Conservation (phyloP, 441 rosid species). For the Arabidopsis lyrata region DNA sequence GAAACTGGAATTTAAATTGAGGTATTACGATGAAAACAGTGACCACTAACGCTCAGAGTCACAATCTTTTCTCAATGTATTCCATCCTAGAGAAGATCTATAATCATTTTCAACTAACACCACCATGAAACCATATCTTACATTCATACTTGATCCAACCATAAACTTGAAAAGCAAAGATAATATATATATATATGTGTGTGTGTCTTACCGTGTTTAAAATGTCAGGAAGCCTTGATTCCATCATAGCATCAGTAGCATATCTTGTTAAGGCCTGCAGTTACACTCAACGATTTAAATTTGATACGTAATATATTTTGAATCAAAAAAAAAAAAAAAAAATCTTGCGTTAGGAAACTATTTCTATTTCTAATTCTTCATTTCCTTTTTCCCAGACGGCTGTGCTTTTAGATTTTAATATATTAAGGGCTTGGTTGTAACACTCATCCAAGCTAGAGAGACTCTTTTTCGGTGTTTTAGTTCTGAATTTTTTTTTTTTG, state of each 20-base stretch:
- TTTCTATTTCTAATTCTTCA: not conserved
- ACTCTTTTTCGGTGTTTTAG: conserved; percentile 1
- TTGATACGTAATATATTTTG: not conserved
- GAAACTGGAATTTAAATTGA: not conserved
- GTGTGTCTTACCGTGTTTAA: conserved; percentile 50
- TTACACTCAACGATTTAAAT: conserved; percentile 10
- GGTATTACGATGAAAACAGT: not conserved
- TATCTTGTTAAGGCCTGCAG: conserved; percentile 63
- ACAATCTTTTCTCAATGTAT: not conserved
- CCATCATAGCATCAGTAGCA: conserved; percentile 66
- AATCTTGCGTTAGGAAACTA: not conserved
- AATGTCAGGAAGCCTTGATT: conserved; percentile 62
- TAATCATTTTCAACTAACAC: conserved; percentile 3
- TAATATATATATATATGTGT: conserved; percentile 18
- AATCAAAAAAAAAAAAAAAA: too few species aligned
- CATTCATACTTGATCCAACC: conserved; percentile 6
- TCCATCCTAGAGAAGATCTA: not conserved
- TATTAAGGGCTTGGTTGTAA: conserved; percentile 1
- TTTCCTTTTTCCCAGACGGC: not conserved
- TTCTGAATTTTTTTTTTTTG: not conserved
- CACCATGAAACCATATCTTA: conserved; percentile 4
- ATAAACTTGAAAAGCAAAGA: conserved; percentile 25
- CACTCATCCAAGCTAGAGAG: conserved; percentile 25
- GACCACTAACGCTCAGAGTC: conserved; percentile 4
- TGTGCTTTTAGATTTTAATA: conserved; percentile 1